Evolutionary conservation across 257 asterid species (phyloP).

Genomic region (Lantana camara): DNA sequence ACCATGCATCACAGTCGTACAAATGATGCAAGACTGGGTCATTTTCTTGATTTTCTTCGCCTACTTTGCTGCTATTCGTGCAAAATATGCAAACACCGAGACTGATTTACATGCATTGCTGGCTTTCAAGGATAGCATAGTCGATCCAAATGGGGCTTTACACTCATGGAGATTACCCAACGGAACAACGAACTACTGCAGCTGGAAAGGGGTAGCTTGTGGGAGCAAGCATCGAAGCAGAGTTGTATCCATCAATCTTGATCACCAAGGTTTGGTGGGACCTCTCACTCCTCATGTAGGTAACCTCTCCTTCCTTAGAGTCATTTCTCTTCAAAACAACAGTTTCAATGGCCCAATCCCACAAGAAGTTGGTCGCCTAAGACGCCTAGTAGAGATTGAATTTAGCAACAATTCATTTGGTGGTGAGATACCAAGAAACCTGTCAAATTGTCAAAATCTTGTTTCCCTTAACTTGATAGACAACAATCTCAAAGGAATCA

Average conservation of each 20-base stretch:
- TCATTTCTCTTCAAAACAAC: conserved; percentile 33
- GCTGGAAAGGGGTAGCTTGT: conserved; percentile 37
- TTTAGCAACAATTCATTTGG: conserved; percentile 36
- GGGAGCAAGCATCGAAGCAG: conserved; percentile 25
- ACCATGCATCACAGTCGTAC: too few species aligned
- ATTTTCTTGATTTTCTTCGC: too few species aligned
- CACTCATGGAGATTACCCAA: not conserved
- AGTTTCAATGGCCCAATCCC: conserved; percentile 39
- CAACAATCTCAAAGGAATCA: conserved; percentile 31
- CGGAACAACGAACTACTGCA: conserved; percentile 24
- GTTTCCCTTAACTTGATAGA: conserved; percentile 16
- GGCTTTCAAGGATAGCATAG: too few species aligned
- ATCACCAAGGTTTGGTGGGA: conserved; percentile 33
- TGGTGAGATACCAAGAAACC: conserved; percentile 39
- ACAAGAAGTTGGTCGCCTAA: conserved; percentile 28
- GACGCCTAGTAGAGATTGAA: conserved; percentile 14
- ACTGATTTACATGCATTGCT: too few species aligned
- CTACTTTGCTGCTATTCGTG: too few species aligned
- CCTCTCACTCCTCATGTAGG: conserved; percentile 42
- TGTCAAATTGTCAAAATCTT: conserved; percentile 29
- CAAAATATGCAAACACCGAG: too few species aligned
- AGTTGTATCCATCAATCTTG: conserved; percentile 31
- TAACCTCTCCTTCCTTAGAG: conserved; percentile 40
- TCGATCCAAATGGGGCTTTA: too few species aligned
- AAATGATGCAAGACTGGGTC: too few species aligned